Conservation (phyloP, 2,329 filamentous ascomycete genomes). For the Arachnomyces sp. region DNA sequence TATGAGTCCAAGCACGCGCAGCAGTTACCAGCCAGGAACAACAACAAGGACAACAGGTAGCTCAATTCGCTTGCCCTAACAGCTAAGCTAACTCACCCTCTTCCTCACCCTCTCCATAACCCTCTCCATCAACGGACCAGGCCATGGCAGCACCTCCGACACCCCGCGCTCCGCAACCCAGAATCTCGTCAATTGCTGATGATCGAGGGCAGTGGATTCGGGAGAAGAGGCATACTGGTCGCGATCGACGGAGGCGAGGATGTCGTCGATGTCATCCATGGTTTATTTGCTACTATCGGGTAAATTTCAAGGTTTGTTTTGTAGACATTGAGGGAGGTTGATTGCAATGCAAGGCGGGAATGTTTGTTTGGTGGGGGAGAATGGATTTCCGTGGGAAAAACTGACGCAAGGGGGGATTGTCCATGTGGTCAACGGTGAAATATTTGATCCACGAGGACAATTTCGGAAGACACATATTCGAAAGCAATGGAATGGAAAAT, state of each 20-base stretch:
- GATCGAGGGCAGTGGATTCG: conserved; percentile 50
- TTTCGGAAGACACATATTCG: too few relatives aligned
- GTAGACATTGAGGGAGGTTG: conserved; percentile 11
- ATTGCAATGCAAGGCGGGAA: conserved; percentile 12
- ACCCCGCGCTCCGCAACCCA: conserved; percentile 90
- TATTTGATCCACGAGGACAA: too few relatives aligned
- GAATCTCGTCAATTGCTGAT: conserved; percentile 80
- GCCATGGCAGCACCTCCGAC: conserved; percentile 78
- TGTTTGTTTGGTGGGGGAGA: too few relatives aligned
- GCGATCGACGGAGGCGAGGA: conserved; percentile 65
- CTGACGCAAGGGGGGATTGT: too few relatives aligned
- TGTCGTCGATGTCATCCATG: conserved; percentile 65
- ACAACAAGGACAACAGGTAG: background rate
- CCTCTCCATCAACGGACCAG: conserved; percentile 70
- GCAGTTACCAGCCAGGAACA: background rate
- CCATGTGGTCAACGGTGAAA: too few relatives aligned
- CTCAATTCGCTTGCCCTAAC: background rate
- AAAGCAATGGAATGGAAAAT: too few relatives aligned
- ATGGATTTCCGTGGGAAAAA: too few relatives aligned
- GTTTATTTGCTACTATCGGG: conserved; percentile 10
- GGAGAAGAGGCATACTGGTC: conserved; percentile 34
- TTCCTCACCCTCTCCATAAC: conserved; percentile 64
- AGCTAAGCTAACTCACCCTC: conserved; percentile 43
- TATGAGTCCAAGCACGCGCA: background rate
- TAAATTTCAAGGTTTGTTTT: conserved; percentile 21